Base-by-base conservation (phyloP, 2,329 filamentous ascomycete genomes). In the Stemphylium beticola region DNA sequence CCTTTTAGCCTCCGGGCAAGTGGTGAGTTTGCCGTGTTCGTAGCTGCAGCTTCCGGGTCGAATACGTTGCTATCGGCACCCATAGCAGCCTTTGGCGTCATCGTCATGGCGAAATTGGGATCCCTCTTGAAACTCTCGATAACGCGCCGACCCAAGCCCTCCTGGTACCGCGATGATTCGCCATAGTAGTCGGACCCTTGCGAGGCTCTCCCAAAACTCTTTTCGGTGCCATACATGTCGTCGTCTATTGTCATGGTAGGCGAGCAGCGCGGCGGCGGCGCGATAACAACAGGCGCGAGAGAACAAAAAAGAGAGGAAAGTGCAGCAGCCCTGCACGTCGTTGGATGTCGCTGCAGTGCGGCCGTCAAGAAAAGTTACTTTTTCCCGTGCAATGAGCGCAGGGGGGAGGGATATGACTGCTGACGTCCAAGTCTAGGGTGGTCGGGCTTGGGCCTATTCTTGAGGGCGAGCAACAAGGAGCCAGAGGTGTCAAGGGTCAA, bases 11-110 rank as follows among this genome's bases (percentile, higher is more conserved):
- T 88, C 68, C 92, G 83, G 45, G 89, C 86, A 45, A 98, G 81
- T 7, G 89, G 86, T 40, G 90, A 88, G 61, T 87, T 83, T 4
- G 91, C 89, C 1, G 91, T 93, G 38, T 81, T 82, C 14, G 77
- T 74, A 1, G 82, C 83, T 0, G 85, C 85, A 49, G 73, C 73
- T 69, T 92, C 88, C 61, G 91, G 77, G 69, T 91, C 82, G 69
- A 84, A 87, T 12, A 81, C 79, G 56, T 80, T 79, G 49, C 82
- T 82, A 75, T 85, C 81, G 6, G 79, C 80, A 47, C 80, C 81
- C 14, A 81, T 67, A 22, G 72, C 70, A 20, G 76, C 77, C 58
- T 77, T 76, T 4, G 79, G 79, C 33, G 78, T 81, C 41, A 80
- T 76, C 45, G 75, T 81, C 41, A 80, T 76, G 50, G 74, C 83